Evolutionary conservation across 176 grass and related monocot genomes (phyloP), one percentile per base, ranked within the genome.

Genomic region (Musa troglodytarum): DNA sequence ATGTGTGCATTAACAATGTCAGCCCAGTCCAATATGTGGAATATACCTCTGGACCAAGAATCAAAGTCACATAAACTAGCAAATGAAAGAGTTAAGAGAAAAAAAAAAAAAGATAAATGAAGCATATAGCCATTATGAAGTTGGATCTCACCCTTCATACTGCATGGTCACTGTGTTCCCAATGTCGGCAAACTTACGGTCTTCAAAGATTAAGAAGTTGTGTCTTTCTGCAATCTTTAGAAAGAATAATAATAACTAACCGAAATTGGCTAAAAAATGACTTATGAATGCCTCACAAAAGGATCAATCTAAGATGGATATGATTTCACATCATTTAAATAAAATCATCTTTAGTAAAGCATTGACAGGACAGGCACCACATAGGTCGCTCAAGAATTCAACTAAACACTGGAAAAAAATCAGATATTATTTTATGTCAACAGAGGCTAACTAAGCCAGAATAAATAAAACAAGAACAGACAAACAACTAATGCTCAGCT

Each of bases 101-200:
- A 14, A 0, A 9, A 53, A 51, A 49, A 22, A 20, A 59, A 9
- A 69, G 61, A 73, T 4, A 21, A 58, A 73, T 21, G 13, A 8
- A 15, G 11, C 52, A 54, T 13, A n/a, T 12, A 73, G 23, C 14
- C 24, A 65, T 14, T 25, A 77, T 7, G 52, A 49, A 2, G 1
- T 10, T 51, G 43, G 29, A 71, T 85, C 85, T 91, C 69, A 91
- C 90, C 94, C 90, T 84, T 98, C 94, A 74, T 93, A 93, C 82
- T 93, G 94, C 90, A 93, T 98, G 17, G 90, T 89, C 24, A 98
- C 88, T 12, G 90, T 93, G 72, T 98, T 93, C 68, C 94, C 94
- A 50, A 93, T 91, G 82, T 98, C 94, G 68, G 94, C 82, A 55
- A 98, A 98, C 76, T 91, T 93, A 21, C 88, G 90, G 71, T 93